Base-by-base conservation (phyloP, 345 rosid species). In the Hevea brasiliensis region DNA sequence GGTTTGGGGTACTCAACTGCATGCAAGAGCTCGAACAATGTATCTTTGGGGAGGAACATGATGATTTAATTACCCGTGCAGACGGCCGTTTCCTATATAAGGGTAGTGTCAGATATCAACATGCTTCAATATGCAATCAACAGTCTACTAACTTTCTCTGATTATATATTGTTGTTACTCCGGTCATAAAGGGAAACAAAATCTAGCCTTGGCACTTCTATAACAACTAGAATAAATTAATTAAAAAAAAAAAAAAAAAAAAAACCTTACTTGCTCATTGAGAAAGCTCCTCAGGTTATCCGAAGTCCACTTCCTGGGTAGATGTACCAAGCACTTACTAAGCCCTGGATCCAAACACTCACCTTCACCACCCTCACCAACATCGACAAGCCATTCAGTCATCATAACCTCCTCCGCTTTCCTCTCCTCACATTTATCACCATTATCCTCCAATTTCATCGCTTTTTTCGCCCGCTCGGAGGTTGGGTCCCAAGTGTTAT, bases 401-500 rank as follows among this genome's bases (percentile, higher is more conserved):
- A 88, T 88, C 87, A 87, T 70, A 64, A 89, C 78, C 44, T 85
- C 80, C 15, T 81, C 81, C 4, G 47, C 74, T 56, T 75, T 81
- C 74, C 53, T 70, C n/a, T 23, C 81, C 15, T 65, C 76, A 44
- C 76, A 29, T 55, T 21, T 67, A 45, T 68, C 79, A 11, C 71
- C 81, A 61, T 75, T 81, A 50, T 65, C 80, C 60, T 73, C 82
- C 66, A 68, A 79, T 50, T 61, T 85, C 69, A 67, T 59, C 0
- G 81, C 86, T 84, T 88, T 89, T 88, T 90, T 92, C 0, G 89
- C 97, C 42, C 89, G 85, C 82, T 85, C 92, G 2, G 98, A 94
- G 1, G 98, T 94, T 41, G 98, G 98, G 71, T 94, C 98, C 98
- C 98, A 92, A n/a, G 98, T 77, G 67, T 81, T 80, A 60, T 94